Evolutionary conservation across 345 rosid species (phyloP), one percentile per base, ranked within the genome.

Genomic region (Gossypium australe): DNA sequence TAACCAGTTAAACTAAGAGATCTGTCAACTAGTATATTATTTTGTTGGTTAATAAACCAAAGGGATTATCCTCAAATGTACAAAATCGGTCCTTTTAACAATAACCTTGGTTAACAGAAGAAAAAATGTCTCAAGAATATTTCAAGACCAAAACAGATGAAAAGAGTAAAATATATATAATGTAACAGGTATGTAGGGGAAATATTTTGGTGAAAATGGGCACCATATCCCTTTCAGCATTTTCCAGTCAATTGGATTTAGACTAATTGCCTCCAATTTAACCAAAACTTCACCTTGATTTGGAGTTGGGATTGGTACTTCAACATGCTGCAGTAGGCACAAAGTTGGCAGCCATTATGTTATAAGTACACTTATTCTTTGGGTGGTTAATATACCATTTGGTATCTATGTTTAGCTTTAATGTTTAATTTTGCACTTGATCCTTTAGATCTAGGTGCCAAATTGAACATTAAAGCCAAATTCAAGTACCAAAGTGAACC

Each of bases 171-270:
- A 34, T 34, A 34, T 34, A 34, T 34, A 34, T 9, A 38, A 18
- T 34, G 20, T 84, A 89, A 95, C 85, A 7, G 98, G 95, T 56
- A 88, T 82, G 79, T 73, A 80, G 61, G 98, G 97, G 79, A 94
- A 91, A 71, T 81, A 89, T 86, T 79, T 85, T 60, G 97, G 93
- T 7, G 78, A 34, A 70, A 86, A 2, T 17, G 88, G 89, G 11
- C 90, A 71, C n/a, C 80, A 11, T 63, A 80, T 22, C 71, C 93
- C 93, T 75, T 84, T 82, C 70, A 85, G 93, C 0, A 82, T 79
- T 75, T 85, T 89, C 89, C 85, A 84, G 65, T 87, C 90, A 16
- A 80, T 59, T 3, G 93, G 90, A 77, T 89, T 89, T 11, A 89
- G 73, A 71, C 78, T 76, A 17, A 59, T 55, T 1, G 90, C 90